These are phyloP conservation scores for Citrus trifoliata DNA, from an alignment of 345 rosid genomes.

Conservation along the genomic window DNA sequence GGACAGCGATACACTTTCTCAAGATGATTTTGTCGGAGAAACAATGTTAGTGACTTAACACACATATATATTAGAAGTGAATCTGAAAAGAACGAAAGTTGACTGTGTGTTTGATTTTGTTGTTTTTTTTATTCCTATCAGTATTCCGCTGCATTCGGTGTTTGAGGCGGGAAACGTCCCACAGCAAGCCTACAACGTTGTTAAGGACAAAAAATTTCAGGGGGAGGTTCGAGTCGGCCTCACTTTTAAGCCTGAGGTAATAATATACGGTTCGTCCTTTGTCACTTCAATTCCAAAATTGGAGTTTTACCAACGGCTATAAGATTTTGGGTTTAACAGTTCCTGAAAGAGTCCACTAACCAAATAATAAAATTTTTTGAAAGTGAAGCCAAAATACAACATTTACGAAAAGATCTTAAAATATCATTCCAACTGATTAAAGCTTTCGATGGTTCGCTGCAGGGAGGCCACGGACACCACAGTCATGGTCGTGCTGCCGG, in stretches of 20 bases:
- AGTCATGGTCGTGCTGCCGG: constrained; percentile 30
- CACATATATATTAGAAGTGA: neutral
- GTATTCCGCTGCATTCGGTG: constrained; percentile 60
- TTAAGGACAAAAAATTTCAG: constrained; percentile 53
- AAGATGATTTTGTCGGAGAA: constrained; percentile 72
- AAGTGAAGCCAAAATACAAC: too few species aligned
- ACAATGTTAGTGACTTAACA: constrained; percentile 40
- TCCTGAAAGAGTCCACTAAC: too few species aligned
- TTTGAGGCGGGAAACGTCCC: constrained; percentile 55
- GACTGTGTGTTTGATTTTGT: neutral
- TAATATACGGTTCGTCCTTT: neutral
- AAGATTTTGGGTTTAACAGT: too few species aligned
- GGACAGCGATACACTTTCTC: constrained; percentile 59
- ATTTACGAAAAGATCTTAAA: too few species aligned
- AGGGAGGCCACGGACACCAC: constrained; percentile 21
- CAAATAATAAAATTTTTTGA: too few species aligned
- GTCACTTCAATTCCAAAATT: too few species aligned
- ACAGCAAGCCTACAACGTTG: constrained; percentile 63
- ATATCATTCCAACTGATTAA: neutral
- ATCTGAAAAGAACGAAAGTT: neutral
- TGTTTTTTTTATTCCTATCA: constrained; percentile 23
- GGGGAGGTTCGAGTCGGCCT: constrained; percentile 74
- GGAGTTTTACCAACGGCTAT: too few species aligned
- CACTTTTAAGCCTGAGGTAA: constrained; percentile 67
- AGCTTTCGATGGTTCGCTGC: neutral